These are phyloP conservation scores for Amphirosellinia nigrospora DNA, from an alignment of 495 filamentous ascomycete genomes.

Conservation along the genomic window DNA sequence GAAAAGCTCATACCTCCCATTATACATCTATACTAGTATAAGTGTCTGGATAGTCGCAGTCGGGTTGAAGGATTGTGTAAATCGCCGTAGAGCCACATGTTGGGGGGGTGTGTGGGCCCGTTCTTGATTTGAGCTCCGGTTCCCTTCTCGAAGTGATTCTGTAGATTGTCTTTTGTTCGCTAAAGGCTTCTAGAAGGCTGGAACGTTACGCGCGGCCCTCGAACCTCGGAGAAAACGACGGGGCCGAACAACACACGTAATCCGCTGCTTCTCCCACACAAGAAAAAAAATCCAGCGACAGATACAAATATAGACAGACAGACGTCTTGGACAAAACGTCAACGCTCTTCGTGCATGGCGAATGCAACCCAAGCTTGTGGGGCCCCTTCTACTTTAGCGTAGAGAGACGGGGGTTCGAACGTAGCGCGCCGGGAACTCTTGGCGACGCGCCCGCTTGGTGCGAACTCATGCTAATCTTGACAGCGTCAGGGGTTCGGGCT, in stretches of 20 bases:
- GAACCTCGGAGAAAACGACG: not conserved
- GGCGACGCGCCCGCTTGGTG: conserved; percentile 3
- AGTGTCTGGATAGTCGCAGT: not conserved
- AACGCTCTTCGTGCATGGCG: not conserved
- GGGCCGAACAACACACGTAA: not conserved
- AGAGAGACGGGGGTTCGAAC: not conserved
- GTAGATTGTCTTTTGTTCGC: not conserved
- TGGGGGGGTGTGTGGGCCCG: not conserved
- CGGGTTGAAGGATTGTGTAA: too few relatives aligned
- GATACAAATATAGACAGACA: conserved; percentile 13
- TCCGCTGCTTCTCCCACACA: too few relatives aligned
- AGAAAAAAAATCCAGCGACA: too few relatives aligned
- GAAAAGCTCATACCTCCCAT: not conserved
- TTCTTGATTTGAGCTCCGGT: conserved; percentile 13
- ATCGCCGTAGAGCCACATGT: too few relatives aligned
- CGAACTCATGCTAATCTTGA: conserved; percentile 7
- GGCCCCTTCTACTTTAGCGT: not conserved
- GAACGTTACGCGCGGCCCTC: conserved; percentile 15
- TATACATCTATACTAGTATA: conserved; percentile 3
- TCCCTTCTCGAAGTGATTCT: conserved; percentile 25
- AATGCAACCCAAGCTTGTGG: conserved; percentile 17
- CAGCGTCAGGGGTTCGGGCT: conserved; percentile 7
- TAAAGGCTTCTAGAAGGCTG: conserved; percentile 8
- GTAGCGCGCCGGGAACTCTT: not conserved
- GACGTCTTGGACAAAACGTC: not conserved